These are phyloP conservation scores for Metschnikowia borealis DNA, from an alignment of 805 yeast species.

Conservation along the genomic window DNA sequence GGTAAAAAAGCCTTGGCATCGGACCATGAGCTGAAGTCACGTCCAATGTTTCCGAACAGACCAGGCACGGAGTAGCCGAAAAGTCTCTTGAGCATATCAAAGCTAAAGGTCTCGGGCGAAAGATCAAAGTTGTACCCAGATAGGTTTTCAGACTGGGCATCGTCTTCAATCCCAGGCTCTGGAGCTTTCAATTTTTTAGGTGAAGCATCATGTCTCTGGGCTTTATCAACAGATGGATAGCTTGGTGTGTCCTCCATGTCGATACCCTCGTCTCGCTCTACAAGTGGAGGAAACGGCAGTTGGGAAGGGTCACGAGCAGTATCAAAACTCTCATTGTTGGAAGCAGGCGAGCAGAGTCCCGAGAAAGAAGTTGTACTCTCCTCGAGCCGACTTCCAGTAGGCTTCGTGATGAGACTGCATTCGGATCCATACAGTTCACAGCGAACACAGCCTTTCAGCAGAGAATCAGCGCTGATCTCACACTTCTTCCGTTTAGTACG, in stretches of 20 bases:
- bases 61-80: slow-evolving; percentile 23
- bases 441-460: not conserved
- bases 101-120: not conserved
- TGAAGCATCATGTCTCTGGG: not conserved
- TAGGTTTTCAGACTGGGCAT: slow-evolving; percentile 4
- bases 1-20: not conserved
- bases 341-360: not conserved
- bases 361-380: not conserved
- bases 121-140: not conserved
- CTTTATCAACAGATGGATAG: not conserved
- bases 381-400: not conserved
- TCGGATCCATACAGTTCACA: slow-evolving; percentile 1
- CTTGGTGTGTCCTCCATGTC: not conserved
- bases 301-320: not conserved
- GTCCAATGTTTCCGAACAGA: not conserved
- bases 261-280: not conserved
- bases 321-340: not conserved
- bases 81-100: slow-evolving; percentile 11
- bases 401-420: slow-evolving; percentile 18
- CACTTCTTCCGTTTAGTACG: slow-evolving; percentile 25
- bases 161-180: not conserved
- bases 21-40: not conserved
- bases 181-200: not conserved
- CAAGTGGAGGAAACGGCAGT: not conserved
- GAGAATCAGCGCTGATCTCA: not conserved